Percentiles rank a stretch among this genome's conserved stretches.
Conservation (phyloP, 495 filamentous ascomycete species). For the Pyrenula aspistea region DNA sequence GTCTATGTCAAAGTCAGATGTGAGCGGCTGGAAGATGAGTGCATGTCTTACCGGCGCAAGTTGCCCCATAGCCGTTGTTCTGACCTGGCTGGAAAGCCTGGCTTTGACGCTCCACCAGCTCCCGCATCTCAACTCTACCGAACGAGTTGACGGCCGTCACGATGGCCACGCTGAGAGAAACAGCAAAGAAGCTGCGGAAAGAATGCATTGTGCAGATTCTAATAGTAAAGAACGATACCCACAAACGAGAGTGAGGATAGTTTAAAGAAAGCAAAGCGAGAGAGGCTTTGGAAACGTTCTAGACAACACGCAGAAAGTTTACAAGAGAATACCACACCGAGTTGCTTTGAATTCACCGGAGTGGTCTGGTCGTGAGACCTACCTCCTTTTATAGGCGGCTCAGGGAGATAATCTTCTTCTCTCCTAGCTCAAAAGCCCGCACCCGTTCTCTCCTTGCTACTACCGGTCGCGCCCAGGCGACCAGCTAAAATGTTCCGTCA, state of each 20-base stretch:
- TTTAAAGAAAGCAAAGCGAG: background rate
- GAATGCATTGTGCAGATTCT: background rate
- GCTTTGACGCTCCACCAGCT: background rate
- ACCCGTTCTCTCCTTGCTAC: background rate
- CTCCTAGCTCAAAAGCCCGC: background rate
- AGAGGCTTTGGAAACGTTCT: no score
- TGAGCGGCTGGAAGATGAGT: background rate
- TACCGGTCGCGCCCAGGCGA: background rate
- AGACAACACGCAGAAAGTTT: background rate
- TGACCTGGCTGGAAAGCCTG: background rate
- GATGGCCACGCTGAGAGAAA: background rate
- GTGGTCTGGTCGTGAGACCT: background rate
- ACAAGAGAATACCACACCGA: background rate
- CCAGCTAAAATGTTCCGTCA: background rate
- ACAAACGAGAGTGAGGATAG: background rate
- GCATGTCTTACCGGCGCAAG: background rate
- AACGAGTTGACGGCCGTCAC: background rate
- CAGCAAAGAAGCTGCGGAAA: background rate
- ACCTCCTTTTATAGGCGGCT: background rate
- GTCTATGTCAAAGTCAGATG: background rate
- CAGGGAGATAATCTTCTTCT: no score
- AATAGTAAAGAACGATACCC: background rate
- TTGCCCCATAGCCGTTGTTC: background rate
- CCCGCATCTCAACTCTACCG: background rate
- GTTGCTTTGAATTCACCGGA: background rate